phyloP scores from a whole-genome alignment of 371 early-diverging fungal species.

The Apophysomyces ossiformis region DNA sequence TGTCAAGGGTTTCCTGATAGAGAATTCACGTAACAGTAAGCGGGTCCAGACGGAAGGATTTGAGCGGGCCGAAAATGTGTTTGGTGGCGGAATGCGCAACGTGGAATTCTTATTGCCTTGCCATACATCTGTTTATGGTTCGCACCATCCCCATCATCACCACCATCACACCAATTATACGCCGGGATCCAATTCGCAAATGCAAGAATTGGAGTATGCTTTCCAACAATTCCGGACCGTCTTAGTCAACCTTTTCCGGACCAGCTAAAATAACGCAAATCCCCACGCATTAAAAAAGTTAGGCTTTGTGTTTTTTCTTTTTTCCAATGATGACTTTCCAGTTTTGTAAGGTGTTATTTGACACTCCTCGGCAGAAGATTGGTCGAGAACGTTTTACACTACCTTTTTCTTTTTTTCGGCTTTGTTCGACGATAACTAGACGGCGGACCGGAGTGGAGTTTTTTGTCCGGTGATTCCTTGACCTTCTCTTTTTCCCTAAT shows the following conservation, averaged over 20 bases:
- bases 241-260: slow-evolving; percentile 43
- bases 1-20: slow-evolving; percentile 66
- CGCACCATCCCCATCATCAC: slow-evolving; percentile 16
- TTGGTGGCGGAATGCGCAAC: slow-evolving; percentile 41
- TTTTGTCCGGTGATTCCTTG: background rate
- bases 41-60: slow-evolving; percentile 34
- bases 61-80: slow-evolving; percentile 41
- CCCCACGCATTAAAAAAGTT: background rate
- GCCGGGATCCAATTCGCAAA: slow-evolving; percentile 1
- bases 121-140: slow-evolving; percentile 28
- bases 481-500: background rate
- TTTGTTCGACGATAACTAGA: too few species aligned
- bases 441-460: background rate
- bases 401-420: background rate
- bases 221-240: slow-evolving; percentile 48
- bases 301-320: slow-evolving; percentile 1
- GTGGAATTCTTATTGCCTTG: slow-evolving; percentile 52
- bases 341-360: background rate
- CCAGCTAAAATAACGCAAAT: slow-evolving; percentile 27
- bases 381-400: slow-evolving; percentile 2
- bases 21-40: slow-evolving; percentile 53
- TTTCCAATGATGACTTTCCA: background rate
- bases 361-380: background rate
- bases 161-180: slow-evolving; percentile 15
- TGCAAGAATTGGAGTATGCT: slow-evolving; percentile 38